phyloP scores from a whole-genome alignment of 345 rosid genomes.

The Cardamine chenopodiifolia region DNA sequence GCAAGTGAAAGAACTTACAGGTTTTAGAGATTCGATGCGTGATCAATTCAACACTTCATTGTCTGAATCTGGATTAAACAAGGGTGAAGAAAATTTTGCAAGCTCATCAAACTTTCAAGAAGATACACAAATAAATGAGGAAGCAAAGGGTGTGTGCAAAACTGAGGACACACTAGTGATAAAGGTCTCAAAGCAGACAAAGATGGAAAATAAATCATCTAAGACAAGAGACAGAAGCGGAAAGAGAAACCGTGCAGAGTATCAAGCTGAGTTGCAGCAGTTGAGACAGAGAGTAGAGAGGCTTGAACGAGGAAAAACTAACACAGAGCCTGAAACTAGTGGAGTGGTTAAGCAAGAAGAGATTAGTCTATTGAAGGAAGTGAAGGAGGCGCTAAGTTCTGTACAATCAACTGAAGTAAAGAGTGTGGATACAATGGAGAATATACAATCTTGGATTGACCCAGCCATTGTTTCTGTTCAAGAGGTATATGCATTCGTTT shows the following conservation, averaged over 20 bases:
- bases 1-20: constrained; percentile 53
- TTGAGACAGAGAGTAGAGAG: constrained; percentile 43
- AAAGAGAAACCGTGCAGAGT: constrained; percentile 39
- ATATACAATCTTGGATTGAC: constrained; percentile 52
- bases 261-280: constrained; percentile 33
- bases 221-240: constrained; percentile 41
- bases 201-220: constrained; percentile 45
- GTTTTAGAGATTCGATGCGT: constrained; percentile 39
- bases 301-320: constrained; percentile 43
- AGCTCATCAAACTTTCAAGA: constrained; percentile 55
- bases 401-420: constrained; percentile 43
- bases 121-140: constrained; percentile 49
- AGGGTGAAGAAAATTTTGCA: constrained; percentile 35
- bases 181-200: constrained; percentile 42
- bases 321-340: constrained; percentile 36
- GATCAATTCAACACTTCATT: constrained; percentile 27
- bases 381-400: constrained; percentile 51
- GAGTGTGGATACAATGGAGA: constrained; percentile 10
- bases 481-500: constrained; percentile 33
- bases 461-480: constrained; percentile 35
- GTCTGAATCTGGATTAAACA: constrained; percentile 34
- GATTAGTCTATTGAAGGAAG: constrained; percentile 50
- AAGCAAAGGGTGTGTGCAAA: constrained; percentile 34
- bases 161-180: constrained; percentile 23
- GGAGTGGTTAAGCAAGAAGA: constrained; percentile 48